Evolutionary conservation across 73 alveolate genomes (phyloP).

Genomic region (Paramecium primaurelia): DNA sequence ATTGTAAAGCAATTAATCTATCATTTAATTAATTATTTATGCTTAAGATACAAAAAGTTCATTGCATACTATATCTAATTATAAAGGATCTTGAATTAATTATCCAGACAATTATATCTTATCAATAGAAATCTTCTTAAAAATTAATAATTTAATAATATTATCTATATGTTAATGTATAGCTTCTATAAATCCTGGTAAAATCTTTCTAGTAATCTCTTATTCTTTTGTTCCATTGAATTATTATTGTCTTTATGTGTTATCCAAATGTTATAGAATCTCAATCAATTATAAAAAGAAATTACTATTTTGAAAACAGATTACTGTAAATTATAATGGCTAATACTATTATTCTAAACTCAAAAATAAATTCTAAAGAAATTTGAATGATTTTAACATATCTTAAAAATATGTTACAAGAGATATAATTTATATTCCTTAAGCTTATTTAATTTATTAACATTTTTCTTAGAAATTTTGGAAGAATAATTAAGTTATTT

Average conservation of each 20-base stretch:
- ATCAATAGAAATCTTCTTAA: slow-evolving; percentile 10
- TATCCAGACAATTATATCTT: not conserved
- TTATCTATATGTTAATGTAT: not conserved
- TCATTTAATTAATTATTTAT: not conserved
- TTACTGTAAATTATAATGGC: not conserved
- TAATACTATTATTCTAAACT: not conserved
- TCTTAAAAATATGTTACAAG: not conserved
- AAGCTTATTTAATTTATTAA: not conserved
- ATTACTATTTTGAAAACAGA: not conserved
- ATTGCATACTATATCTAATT: not conserved
- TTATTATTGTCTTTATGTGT: not conserved
- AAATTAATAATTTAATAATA: not conserved
- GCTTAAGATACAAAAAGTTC: not conserved
- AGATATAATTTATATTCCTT: not conserved
- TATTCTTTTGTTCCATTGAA: not conserved
- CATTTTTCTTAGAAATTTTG: not conserved
- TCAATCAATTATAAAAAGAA: not conserved
- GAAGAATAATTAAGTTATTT: not conserved
- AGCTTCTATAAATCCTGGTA: slow-evolving; percentile 6
- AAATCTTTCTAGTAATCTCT: slow-evolving; percentile 15
- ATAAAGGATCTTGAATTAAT: not conserved
- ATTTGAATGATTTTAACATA: slow-evolving; percentile 28
- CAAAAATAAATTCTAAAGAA: not conserved
- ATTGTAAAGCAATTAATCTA: not conserved
- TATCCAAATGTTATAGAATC: not conserved